These are phyloP conservation scores for Penicillium psychrosexuale DNA, from an alignment of 2,329 filamentous ascomycete species.

Conservation along the genomic window DNA sequence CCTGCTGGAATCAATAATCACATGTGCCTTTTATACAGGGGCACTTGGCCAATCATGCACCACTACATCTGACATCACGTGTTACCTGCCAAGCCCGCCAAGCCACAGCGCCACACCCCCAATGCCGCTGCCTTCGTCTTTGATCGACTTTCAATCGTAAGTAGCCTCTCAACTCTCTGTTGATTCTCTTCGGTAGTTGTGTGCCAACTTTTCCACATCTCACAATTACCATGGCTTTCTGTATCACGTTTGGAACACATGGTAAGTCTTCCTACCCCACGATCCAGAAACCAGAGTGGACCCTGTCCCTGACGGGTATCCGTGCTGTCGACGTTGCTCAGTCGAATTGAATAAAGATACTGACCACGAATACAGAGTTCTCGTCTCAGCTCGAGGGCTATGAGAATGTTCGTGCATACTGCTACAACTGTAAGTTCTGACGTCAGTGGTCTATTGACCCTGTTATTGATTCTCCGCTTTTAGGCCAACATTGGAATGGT, in stretches of 20 bases:
- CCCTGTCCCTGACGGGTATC: constrained; percentile 8
- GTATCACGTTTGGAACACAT: constrained; percentile 44
- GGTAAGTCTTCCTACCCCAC: constrained; percentile 27
- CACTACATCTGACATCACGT: constrained; percentile 16
- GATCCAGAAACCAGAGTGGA: constrained; percentile 10
- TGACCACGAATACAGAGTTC: constrained; percentile 38
- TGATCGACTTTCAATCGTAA: constrained; percentile 7
- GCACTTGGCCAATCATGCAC: constrained; percentile 14
- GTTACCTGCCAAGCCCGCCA: constrained; percentile 26
- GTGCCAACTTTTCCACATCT: neutral
- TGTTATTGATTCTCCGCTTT: neutral
- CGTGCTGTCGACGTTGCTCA: constrained; percentile 3
- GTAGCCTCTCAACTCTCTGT: neutral
- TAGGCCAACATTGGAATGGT: constrained; percentile 45
- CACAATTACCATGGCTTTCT: constrained; percentile 37
- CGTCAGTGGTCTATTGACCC: neutral
- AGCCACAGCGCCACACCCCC: constrained; percentile 37
- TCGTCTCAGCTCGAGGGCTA: constrained; percentile 45
- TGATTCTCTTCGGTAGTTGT: neutral
- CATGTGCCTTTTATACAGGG: constrained; percentile 4
- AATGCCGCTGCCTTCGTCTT: constrained; percentile 30
- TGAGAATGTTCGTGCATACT: constrained; percentile 46
- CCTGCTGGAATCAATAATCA: neutral
- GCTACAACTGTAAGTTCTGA: constrained; percentile 42
- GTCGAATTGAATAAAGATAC: constrained; percentile 5